These are phyloP conservation scores for Setomelanomma holmii DNA, from an alignment of 2,329 filamentous ascomycete species.

Conservation along the genomic window DNA sequence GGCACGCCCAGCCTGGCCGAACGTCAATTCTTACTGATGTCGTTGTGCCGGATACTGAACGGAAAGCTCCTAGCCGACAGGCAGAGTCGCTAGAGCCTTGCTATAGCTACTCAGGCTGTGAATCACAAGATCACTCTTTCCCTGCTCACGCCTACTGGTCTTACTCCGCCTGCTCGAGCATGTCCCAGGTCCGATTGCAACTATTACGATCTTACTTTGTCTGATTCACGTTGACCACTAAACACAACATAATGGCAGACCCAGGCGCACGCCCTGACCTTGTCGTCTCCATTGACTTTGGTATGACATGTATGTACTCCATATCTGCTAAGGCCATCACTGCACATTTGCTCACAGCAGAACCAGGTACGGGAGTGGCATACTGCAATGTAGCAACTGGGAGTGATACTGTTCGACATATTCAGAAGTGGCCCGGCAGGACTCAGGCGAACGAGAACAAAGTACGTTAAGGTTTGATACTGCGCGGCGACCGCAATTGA, in stretches of 20 bases:
- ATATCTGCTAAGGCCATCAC: no score
- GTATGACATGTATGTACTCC: slow-evolving; percentile 44
- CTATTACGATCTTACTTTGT: no score
- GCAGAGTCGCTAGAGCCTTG: background rate
- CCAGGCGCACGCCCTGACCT: slow-evolving; percentile 31
- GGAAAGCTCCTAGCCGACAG: background rate
- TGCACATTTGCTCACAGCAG: no score
- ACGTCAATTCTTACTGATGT: background rate
- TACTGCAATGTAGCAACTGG: slow-evolving; percentile 45
- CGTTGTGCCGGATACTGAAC: background rate
- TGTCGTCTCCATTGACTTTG: slow-evolving; percentile 41
- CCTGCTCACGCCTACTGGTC: no score
- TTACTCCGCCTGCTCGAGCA: no score
- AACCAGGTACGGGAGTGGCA: slow-evolving; percentile 46
- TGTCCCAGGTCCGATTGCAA: no score
- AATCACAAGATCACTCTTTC: no score
- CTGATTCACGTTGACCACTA: background rate
- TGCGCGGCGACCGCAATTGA: background rate
- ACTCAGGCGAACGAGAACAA: slow-evolving; percentile 62
- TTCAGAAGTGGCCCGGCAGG: slow-evolving; percentile 61
- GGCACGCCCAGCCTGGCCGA: background rate
- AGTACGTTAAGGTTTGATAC: background rate
- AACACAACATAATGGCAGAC: slow-evolving; percentile 5
- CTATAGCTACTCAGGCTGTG: no score
- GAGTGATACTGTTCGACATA: slow-evolving; percentile 35